Percentiles rank a stretch among this genome's conserved stretches.
These are phyloP conservation scores for Aurantiochytrium sp. DNA, from an alignment of 108 stramenopile genomes.

Conservation along the genomic window DNA sequence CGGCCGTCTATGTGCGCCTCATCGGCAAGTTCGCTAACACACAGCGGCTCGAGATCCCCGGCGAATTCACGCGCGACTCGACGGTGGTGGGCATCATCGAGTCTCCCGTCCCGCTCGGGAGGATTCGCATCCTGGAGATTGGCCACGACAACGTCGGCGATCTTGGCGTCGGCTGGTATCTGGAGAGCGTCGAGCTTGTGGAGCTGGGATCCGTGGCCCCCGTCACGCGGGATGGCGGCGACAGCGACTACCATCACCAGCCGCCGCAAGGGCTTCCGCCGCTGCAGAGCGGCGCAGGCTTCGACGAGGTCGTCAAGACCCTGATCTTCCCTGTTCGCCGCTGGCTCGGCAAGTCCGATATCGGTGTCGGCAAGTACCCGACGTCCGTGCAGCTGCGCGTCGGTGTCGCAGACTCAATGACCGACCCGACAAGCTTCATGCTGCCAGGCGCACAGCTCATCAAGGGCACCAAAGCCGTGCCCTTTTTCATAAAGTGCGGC, in stretches of 20 bases:
- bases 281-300: no score
- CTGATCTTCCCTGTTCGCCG: neutral
- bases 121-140: neutral
- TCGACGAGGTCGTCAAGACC: neutral
- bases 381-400: neutral
- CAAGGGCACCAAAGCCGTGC: neutral
- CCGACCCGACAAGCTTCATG: neutral
- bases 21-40: neutral
- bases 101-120: neutral
- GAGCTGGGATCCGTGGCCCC: neutral
- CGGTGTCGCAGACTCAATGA: neutral
- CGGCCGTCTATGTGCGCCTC: neutral
- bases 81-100: neutral
- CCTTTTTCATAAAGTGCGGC: neutral
- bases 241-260: no score
- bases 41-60: neutral
- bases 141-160: constrained; percentile 23
- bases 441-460: neutral
- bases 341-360: constrained; percentile 25
- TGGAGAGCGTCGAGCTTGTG: neutral
- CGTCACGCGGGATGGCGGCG: neutral
- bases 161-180: constrained; percentile 12
- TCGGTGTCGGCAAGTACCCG: neutral
- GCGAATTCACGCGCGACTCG: neutral
- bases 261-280: no score